Evolutionary conservation across 352 stramenopile genomes (phyloP).

Genomic region (Phytophthora pini): DNA sequence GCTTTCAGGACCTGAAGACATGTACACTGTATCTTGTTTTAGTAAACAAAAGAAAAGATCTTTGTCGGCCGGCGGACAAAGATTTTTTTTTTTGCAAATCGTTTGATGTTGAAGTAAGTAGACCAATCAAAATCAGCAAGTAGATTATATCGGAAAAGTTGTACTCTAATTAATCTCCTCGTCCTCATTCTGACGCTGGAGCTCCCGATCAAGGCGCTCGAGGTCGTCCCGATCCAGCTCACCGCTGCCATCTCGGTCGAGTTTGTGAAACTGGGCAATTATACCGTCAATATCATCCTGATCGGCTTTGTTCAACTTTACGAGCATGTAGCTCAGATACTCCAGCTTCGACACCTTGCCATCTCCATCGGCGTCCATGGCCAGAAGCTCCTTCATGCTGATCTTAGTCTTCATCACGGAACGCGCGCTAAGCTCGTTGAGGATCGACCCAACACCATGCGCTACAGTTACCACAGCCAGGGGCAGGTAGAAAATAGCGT

Average conservation of each 20-base stretch:
- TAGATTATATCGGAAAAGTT: too few species aligned
- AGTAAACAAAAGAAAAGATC: too few species aligned
- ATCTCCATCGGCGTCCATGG: slow-evolving; percentile 71
- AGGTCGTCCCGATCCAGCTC: slow-evolving; percentile 74
- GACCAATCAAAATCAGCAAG: too few species aligned
- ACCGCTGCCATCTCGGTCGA: slow-evolving; percentile 71
- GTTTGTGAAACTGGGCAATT: slow-evolving; percentile 68
- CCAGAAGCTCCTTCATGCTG: slow-evolving; percentile 77
- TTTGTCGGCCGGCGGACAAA: too few species aligned
- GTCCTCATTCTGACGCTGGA: slow-evolving; percentile 49
- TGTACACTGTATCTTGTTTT: too few species aligned
- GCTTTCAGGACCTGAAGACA: too few species aligned
- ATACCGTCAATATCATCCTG: slow-evolving; percentile 72
- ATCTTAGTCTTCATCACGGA: slow-evolving; percentile 74
- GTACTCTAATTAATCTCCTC: background rate
- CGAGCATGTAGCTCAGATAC: slow-evolving; percentile 75
- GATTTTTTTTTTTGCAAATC: too few species aligned
- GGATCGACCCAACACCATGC: slow-evolving; percentile 68
- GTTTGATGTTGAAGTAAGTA: too few species aligned
- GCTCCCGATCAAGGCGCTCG: slow-evolving; percentile 61
- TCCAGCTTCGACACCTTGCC: slow-evolving; percentile 76
- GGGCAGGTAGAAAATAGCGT: slow-evolving; percentile 85
- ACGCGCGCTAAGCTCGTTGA: slow-evolving; percentile 65
- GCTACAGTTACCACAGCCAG: slow-evolving; percentile 72
- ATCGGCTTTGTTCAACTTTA: slow-evolving; percentile 77